Evolutionary conservation across 2,329 filamentous ascomycete genomes (phyloP).

Genomic region (Cytospora schulzeri): DNA sequence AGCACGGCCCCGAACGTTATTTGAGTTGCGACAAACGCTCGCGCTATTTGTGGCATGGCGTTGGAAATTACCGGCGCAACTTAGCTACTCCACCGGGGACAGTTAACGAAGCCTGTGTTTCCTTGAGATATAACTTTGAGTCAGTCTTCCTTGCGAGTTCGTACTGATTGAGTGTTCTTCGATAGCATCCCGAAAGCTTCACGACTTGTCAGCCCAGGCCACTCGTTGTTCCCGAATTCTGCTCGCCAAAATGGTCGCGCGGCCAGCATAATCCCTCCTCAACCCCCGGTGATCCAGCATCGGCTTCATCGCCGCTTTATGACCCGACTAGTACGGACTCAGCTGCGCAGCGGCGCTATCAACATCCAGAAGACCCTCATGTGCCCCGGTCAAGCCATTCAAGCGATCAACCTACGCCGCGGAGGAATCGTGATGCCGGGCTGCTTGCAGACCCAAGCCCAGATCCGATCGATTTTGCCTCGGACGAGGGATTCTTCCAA

Average conservation of each 20-base stretch:
- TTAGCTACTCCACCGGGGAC: not conserved
- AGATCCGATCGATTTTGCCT: slow-evolving; percentile 59
- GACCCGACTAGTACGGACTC: slow-evolving; percentile 39
- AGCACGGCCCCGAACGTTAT: not conserved
- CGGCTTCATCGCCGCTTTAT: slow-evolving; percentile 29
- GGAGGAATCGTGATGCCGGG: slow-evolving; percentile 34
- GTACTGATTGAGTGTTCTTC: slow-evolving; percentile 12
- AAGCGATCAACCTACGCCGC: slow-evolving; percentile 8
- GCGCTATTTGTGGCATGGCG: slow-evolving; percentile 2
- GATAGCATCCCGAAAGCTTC: slow-evolving; percentile 1
- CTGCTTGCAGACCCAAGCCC: slow-evolving; percentile 51
- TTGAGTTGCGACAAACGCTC: not conserved
- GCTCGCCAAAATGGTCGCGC: slow-evolving; percentile 34
- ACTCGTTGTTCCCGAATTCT: slow-evolving; percentile 34
- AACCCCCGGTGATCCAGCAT: slow-evolving; percentile 30
- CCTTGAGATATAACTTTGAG: not conserved
- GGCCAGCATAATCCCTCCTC: slow-evolving; percentile 32
- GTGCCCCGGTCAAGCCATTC: slow-evolving; percentile 30
- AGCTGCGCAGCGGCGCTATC: slow-evolving; percentile 34
- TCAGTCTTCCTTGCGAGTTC: not conserved
- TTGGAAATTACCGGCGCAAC: slow-evolving; percentile 4
- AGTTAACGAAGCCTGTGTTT: not conserved
- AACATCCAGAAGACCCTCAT: slow-evolving; percentile 31
- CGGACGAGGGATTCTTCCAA: slow-evolving; percentile 56
- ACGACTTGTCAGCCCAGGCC: slow-evolving; percentile 16